Evolutionary conservation across 176 grass and related monocot species (phyloP).

Genomic region (Phyllostachys edulis): DNA sequence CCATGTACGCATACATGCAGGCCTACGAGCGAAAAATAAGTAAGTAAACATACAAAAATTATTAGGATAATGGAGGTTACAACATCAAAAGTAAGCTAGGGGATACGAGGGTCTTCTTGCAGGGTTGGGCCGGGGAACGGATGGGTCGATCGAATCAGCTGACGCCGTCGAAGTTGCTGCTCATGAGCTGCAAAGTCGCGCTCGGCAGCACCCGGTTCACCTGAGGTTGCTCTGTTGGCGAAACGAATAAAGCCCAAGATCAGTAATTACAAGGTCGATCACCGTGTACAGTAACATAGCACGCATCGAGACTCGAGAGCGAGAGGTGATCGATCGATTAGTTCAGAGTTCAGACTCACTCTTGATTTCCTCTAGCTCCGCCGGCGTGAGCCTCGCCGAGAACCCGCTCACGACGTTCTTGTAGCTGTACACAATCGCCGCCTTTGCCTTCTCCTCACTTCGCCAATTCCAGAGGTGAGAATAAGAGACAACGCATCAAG

Average conservation of each 20-base stretch:
- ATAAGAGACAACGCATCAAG: not conserved
- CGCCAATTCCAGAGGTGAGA: not conserved
- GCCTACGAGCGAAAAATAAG: too few species aligned
- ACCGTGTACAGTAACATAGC: not conserved
- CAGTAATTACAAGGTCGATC: not conserved
- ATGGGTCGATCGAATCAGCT: not conserved
- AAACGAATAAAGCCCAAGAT: not conserved
- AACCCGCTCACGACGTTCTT: slow-evolving; percentile 70
- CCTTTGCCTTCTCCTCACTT: slow-evolving; percentile 71
- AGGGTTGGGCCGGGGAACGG: not conserved
- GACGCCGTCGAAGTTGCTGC: slow-evolving; percentile 32
- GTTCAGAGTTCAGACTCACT: slow-evolving; percentile 40
- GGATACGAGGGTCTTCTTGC: not conserved
- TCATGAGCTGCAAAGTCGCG: slow-evolving; percentile 45
- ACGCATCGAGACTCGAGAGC: not conserved
- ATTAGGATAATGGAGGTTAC: too few species aligned
- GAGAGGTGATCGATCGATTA: not conserved
- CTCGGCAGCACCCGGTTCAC: slow-evolving; percentile 58
- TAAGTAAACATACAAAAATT: too few species aligned
- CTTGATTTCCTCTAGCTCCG: slow-evolving; percentile 59
- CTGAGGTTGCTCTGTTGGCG: slow-evolving; percentile 49
- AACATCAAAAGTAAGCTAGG: too few species aligned
- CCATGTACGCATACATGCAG: too few species aligned
- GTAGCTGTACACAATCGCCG: slow-evolving; percentile 68
- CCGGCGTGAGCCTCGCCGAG: slow-evolving; percentile 71